phyloP scores from a whole-genome alignment of 1,284 basidiomycete species.

The Bjerkandera adusta region DNA sequence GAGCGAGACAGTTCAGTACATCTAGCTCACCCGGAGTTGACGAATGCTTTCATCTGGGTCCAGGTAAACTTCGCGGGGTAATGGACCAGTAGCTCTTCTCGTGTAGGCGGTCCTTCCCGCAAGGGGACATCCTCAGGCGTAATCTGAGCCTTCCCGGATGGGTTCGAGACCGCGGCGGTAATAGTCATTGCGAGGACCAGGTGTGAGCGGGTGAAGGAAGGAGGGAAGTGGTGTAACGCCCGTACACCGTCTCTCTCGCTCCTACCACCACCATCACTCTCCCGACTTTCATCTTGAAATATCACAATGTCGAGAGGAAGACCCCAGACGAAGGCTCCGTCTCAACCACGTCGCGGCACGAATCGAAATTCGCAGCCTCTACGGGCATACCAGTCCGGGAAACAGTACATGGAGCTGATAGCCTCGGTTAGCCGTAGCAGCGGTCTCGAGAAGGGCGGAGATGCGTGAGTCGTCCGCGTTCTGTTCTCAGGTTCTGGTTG shows the following conservation, averaged over 20 bases:
- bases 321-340: too few relatives aligned
- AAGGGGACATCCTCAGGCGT: slow-evolving; percentile 35
- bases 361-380: too few relatives aligned
- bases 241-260: too few relatives aligned
- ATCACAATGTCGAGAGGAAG: too few relatives aligned
- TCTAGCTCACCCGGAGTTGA: slow-evolving; percentile 63
- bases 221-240: not conserved
- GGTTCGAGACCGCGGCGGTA: too few relatives aligned
- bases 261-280: too few relatives aligned
- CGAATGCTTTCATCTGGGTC: slow-evolving; percentile 69
- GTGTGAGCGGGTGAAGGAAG: too few relatives aligned
- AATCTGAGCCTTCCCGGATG: not conserved
- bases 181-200: too few relatives aligned
- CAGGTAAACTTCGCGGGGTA: slow-evolving; percentile 78
- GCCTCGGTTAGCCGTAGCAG: slow-evolving; percentile 72
- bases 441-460: slow-evolving; percentile 66
- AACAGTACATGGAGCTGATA: slow-evolving; percentile 52
- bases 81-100: slow-evolving; percentile 59
- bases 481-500: slow-evolving; percentile 17
- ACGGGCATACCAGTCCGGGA: slow-evolving; percentile 21
- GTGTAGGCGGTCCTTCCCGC: slow-evolving; percentile 59
- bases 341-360: too few relatives aligned
- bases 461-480: slow-evolving; percentile 51
- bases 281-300: too few relatives aligned
- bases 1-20: not conserved